Evolutionary conservation across 1,139 yeast species (phyloP), one percentile per base, ranked within the genome.

Genomic region (Kodamaea derodonti): DNA sequence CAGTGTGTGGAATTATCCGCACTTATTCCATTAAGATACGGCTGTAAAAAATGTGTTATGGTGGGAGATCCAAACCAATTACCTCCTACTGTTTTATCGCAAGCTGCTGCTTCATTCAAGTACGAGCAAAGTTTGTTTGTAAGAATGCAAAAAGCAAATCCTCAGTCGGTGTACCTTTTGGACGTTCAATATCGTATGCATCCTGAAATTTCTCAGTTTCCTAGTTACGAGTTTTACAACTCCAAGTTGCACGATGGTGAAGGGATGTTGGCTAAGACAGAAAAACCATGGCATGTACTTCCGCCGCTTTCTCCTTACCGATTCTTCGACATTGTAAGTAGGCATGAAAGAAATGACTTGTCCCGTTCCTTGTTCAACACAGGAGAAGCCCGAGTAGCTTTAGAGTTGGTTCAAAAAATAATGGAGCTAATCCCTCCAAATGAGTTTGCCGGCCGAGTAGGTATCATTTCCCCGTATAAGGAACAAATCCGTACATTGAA

Each of bases 181-280:
- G 82, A 92, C 56, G 92, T 87, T n/a, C 99, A 94, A 54, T 94
- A 92, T 56, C 92, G 98, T 65, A 94, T 94, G 98, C 95, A 94
- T 58, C 97, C 98, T 0, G 79, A 72, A 10, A 94, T 94, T 34
- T 84, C 97, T 14, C 58, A 51, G 36, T 94, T 94, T 55, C 98
- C 98, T 1, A 85, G 96, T 29, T 54, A 63, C 11, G 86, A 86
- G 51, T 94, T 94, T 55, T 94, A 94, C 51, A 54, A 76, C 5
- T 81, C 87, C 2, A 72, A 69, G 37, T 71, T 94, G 38, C 63
- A 72, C 33, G 94, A 88, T 59, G 98, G 97, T 2, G 79, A 76
- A 0, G 70, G 70, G 14, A 84, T 90, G 83, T 70, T 62, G 3
- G 61, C 53, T 12, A 52, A 70, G 26, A 86, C 84, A 18, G 51